Conservation (phyloP, 352 stramenopile species). For the Phytopythium oedochilum region DNA sequence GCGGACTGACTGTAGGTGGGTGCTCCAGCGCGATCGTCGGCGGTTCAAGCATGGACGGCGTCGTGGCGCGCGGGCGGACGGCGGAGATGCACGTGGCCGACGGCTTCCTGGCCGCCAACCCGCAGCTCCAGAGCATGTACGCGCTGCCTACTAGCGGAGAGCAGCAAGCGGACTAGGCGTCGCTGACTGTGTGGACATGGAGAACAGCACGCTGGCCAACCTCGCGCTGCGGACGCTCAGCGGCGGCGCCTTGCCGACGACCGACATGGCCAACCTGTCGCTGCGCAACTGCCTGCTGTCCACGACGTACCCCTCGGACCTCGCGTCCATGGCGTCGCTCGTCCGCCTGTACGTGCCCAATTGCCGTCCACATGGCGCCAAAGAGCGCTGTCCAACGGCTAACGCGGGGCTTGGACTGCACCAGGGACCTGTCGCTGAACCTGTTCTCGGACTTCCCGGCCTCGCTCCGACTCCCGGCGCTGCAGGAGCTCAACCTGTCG, state of each 20-base stretch:
- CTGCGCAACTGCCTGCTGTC: constrained; percentile 56
- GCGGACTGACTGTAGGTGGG: not conserved
- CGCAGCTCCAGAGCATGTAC: constrained; percentile 37
- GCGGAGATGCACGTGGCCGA: constrained; percentile 26
- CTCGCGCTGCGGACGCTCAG: constrained; percentile 35
- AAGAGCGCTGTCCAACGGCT: too few species aligned
- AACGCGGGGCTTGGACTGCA: too few species aligned
- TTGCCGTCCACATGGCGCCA: too few species aligned
- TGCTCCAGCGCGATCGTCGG: constrained; percentile 33
- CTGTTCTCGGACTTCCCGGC: constrained; percentile 46
- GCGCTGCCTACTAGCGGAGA: not conserved
- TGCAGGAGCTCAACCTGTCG: constrained; percentile 50
- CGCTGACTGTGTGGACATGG: constrained; percentile 1
- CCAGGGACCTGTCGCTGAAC: constrained; percentile 63
- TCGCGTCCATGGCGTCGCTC: constrained; percentile 41
- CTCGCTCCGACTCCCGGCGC: constrained; percentile 27
- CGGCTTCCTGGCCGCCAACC: constrained; percentile 24
- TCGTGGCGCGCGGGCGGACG: constrained; percentile 42
- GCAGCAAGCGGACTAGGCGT: not conserved
- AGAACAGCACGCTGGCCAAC: constrained; percentile 38
- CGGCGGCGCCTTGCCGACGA: constrained; percentile 29
- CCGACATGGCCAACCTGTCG: constrained; percentile 38
- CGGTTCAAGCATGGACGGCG: constrained; percentile 33
- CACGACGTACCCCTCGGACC: constrained; percentile 37
- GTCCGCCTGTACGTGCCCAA: constrained; percentile 32